Conservation (phyloP, 2,329 filamentous ascomycete genomes). For the Neophaeococcomyces aloes region DNA sequence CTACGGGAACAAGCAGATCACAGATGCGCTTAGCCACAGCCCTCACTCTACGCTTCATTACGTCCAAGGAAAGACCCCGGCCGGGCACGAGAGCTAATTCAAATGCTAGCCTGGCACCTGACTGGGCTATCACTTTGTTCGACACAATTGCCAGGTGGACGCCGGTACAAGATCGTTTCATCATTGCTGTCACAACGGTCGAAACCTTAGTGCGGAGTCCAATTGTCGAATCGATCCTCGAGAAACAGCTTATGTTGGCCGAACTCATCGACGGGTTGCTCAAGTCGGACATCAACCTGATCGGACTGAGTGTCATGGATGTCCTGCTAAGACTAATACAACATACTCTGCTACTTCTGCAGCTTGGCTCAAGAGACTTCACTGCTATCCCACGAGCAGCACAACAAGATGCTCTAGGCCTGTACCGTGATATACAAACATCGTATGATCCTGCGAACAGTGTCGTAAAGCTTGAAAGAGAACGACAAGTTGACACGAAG, state of each 20-base stretch:
- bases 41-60: slow-evolving; percentile 64
- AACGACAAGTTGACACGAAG: slow-evolving; percentile 15
- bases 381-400: slow-evolving; percentile 30
- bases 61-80: slow-evolving; percentile 43
- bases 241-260: slow-evolving; percentile 63
- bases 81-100: slow-evolving; percentile 34
- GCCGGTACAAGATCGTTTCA: slow-evolving; percentile 86
- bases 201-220: slow-evolving; percentile 62
- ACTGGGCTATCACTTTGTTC: slow-evolving; percentile 76
- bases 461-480: slow-evolving; percentile 9
- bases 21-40: slow-evolving; percentile 71
- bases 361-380: slow-evolving; percentile 43
- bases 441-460: slow-evolving; percentile 18
- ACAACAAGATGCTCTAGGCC: slow-evolving; percentile 25
- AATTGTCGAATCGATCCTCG: slow-evolving; percentile 59
- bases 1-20: slow-evolving; percentile 54
- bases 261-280: slow-evolving; percentile 73
- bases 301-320: slow-evolving; percentile 93
- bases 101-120: slow-evolving; percentile 35
- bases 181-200: slow-evolving; percentile 72
- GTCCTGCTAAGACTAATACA: slow-evolving; percentile 75
- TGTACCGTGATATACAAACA: slow-evolving; percentile 22
- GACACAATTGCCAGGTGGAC: slow-evolving; percentile 74
- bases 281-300: slow-evolving; percentile 81
- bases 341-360: slow-evolving; percentile 68